Percentiles rank a stretch among this genome's conserved stretches.
phyloP scores from a whole-genome alignment of 116 monocot species.

The Zostera marina region DNA sequence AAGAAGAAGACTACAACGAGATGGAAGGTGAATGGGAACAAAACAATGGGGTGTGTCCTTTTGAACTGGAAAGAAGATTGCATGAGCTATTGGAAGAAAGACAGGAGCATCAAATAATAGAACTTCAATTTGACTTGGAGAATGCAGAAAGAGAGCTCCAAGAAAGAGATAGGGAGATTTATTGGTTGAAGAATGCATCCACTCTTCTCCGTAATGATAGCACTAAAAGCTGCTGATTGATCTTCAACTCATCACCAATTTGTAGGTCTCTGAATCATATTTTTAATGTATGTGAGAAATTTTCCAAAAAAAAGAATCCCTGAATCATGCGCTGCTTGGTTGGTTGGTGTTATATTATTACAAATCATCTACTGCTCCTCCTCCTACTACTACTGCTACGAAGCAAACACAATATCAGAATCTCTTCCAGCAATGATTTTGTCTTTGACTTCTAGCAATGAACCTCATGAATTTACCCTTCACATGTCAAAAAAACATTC shows the following conservation, averaged over 20 bases:
- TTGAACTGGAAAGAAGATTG: constrained; percentile 50
- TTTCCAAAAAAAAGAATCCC: too few relatives aligned
- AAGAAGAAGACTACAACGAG: constrained; percentile 7
- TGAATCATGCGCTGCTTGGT: too few relatives aligned
- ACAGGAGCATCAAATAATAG: constrained; percentile 49
- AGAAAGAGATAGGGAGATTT: constrained; percentile 44
- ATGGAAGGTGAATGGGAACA: background rate
- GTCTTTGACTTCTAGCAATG: too few relatives aligned
- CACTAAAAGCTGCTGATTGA: constrained; percentile 6
- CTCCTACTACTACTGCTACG: too few relatives aligned
- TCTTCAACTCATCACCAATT: background rate
- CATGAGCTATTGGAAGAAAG: constrained; percentile 50
- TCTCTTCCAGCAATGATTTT: background rate
- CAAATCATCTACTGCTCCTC: background rate
- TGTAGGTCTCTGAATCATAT: too few relatives aligned
- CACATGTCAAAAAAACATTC: constrained; percentile 7
- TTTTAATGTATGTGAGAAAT: background rate
- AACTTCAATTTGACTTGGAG: constrained; percentile 41
- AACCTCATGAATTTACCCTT: background rate
- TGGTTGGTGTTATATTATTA: too few relatives aligned
- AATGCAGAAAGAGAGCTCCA: constrained; percentile 20
- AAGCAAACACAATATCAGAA: too few relatives aligned
- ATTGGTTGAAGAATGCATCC: constrained; percentile 41
- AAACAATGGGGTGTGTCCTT: constrained; percentile 27
- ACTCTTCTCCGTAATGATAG: constrained; percentile 12